These are phyloP conservation scores for Plectosphaerella plurivora DNA, from an alignment of 2,329 filamentous ascomycete genomes.

Conservation along the genomic window DNA sequence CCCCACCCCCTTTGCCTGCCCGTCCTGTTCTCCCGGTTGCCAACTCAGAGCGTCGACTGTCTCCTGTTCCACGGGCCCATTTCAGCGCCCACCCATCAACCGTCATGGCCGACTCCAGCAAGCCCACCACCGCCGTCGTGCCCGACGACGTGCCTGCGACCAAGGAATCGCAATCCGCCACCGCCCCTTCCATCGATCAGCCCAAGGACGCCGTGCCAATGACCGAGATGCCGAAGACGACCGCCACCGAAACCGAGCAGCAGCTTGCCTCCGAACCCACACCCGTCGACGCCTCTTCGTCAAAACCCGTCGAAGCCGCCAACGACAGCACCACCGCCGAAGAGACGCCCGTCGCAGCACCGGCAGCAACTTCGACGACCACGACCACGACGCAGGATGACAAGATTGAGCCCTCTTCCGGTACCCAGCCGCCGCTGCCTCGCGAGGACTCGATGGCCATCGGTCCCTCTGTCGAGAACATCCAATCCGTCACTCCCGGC, in stretches of 20 bases:
- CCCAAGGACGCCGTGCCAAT: constrained; percentile 32
- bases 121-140: neutral
- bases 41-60: neutral
- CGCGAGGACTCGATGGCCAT: constrained; percentile 34
- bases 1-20: no score
- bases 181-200: constrained; percentile 24
- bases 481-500: constrained; percentile 26
- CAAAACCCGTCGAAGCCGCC: constrained; percentile 5
- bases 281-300: constrained; percentile 5
- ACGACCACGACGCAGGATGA: neutral
- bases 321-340: constrained; percentile 13
- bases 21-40: neutral
- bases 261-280: neutral
- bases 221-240: constrained; percentile 24
- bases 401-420: constrained; percentile 13
- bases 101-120: constrained; percentile 11
- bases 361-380: constrained; percentile 12
- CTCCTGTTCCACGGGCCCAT: neutral
- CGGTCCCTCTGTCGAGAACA: constrained; percentile 37
- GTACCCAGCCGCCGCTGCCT: constrained; percentile 8
- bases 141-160: neutral
- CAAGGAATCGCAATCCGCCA: constrained; percentile 6
- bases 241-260: constrained; percentile 6
- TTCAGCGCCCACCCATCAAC: neutral
- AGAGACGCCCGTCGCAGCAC: constrained; percentile 7